Evolutionary conservation across 805 yeast species (phyloP).

Genomic region (Teunomyces tritomae): DNA sequence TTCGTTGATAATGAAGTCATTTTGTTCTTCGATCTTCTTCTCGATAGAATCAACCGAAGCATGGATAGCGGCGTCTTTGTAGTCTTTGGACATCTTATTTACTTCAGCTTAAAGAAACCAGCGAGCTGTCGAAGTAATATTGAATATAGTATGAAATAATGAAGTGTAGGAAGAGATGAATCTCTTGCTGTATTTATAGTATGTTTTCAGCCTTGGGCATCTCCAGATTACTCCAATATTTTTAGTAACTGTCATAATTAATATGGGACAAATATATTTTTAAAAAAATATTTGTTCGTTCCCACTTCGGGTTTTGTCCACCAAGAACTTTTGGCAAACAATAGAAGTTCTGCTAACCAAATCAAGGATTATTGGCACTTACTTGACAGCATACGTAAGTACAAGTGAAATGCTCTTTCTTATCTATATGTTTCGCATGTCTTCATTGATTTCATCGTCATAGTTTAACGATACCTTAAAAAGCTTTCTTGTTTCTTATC

Average conservation of each 20-base stretch:
- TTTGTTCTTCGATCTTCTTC: neutral
- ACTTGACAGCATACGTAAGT: too few relatives aligned
- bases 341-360: too few relatives aligned
- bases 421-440: too few relatives aligned
- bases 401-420: too few relatives aligned
- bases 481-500: neutral
- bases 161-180: neutral
- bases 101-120: neutral
- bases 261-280: neutral
- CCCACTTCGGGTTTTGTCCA: neutral
- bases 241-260: neutral
- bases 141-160: neutral
- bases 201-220: neutral
- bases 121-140: neutral
- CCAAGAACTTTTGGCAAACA: too few relatives aligned
- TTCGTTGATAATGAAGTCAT: neutral
- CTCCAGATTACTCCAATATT: neutral
- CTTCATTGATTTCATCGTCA: too few relatives aligned
- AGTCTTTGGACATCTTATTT: neutral
- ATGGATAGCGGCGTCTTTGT: neutral
- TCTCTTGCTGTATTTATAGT: neutral
- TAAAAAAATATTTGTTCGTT: neutral
- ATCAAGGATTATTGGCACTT: too few relatives aligned
- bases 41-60: conserved; percentile 1
- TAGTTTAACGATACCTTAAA: too few relatives aligned